phyloP scores from a whole-genome alignment of 371 early-diverging fungal genomes.

The Mortierella sp. region DNA sequence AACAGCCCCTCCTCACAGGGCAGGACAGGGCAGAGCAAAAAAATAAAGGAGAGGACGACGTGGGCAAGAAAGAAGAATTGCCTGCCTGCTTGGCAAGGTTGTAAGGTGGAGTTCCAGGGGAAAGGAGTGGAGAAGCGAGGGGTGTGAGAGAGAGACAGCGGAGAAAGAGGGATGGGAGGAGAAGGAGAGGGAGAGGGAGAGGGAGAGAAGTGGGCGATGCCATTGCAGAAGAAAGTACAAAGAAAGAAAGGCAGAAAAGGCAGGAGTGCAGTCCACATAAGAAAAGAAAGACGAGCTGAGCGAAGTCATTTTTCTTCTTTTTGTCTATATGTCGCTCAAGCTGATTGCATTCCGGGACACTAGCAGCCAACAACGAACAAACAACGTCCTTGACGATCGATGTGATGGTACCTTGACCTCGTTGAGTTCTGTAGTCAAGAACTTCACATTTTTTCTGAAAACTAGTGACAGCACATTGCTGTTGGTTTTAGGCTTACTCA shows the following conservation, averaged over 20 bases:
- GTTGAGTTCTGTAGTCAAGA: too few relatives aligned
- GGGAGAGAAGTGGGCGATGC: neutral
- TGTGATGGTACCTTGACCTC: too few relatives aligned
- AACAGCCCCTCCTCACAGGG: neutral
- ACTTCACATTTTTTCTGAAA: too few relatives aligned
- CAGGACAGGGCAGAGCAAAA: neutral
- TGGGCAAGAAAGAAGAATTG: neutral
- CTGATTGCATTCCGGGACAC: too few relatives aligned
- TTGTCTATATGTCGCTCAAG: too few relatives aligned
- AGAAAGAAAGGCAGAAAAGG: neutral
- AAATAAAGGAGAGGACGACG: neutral
- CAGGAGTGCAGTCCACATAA: neutral
- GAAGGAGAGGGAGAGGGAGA: neutral
- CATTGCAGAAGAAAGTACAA: neutral
- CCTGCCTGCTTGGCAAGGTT: neutral
- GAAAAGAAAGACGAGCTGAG: neutral
- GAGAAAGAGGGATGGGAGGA: neutral
- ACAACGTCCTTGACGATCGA: too few relatives aligned
- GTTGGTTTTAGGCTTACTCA: too few relatives aligned
- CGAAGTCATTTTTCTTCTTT: too few relatives aligned
- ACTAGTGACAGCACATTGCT: too few relatives aligned
- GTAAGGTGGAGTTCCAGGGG: neutral
- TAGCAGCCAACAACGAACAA: too few relatives aligned
- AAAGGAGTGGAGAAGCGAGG: neutral
- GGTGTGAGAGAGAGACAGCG: neutral